These are phyloP conservation scores for Nakazawaea peltata DNA, from an alignment of 805 yeast species.

Conservation along the genomic window DNA sequence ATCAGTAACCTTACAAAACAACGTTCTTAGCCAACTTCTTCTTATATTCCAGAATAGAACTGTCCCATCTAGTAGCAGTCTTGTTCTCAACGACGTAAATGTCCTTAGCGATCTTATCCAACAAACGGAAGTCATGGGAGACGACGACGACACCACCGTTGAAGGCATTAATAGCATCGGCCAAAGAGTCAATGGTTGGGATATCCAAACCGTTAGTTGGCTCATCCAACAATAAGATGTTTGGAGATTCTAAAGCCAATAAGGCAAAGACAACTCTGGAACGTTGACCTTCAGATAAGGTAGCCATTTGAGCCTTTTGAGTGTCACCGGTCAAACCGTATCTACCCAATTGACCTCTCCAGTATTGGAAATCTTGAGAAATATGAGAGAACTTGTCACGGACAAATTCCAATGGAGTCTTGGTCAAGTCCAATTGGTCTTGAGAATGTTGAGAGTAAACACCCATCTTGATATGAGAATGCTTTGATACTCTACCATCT, in stretches of 20 bases:
- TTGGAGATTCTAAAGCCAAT: constrained; percentile 91
- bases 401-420: constrained; percentile 92
- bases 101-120: constrained; percentile 96
- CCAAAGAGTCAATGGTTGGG: constrained; percentile 95
- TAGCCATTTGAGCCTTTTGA: constrained; percentile 98
- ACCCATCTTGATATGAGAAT: constrained; percentile 95
- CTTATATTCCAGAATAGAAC: constrained; percentile 85
- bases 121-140: constrained; percentile 96
- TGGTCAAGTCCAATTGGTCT: constrained; percentile 93
- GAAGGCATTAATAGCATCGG: constrained; percentile 89
- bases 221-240: constrained; percentile 92
- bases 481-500: constrained; percentile 92
- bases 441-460: constrained; percentile 99
- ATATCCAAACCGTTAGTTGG: constrained; percentile 99
- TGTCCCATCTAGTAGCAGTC: constrained; percentile 96
- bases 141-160: constrained; percentile 98
- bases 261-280: constrained; percentile 97
- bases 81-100: constrained; percentile 93
- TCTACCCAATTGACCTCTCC: constrained; percentile 97
- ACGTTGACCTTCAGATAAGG: constrained; percentile 98
- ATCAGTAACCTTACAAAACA: constrained; percentile 45
- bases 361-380: constrained; percentile 97
- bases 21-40: constrained; percentile 88
- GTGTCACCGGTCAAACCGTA: constrained; percentile 98
- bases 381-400: constrained; percentile 85